A percentile compares a stretch with the other conserved stretches of the same genome.
Evolutionary conservation across 495 filamentous ascomycete genomes (phyloP).

Genomic region (Cercophora sp.): DNA sequence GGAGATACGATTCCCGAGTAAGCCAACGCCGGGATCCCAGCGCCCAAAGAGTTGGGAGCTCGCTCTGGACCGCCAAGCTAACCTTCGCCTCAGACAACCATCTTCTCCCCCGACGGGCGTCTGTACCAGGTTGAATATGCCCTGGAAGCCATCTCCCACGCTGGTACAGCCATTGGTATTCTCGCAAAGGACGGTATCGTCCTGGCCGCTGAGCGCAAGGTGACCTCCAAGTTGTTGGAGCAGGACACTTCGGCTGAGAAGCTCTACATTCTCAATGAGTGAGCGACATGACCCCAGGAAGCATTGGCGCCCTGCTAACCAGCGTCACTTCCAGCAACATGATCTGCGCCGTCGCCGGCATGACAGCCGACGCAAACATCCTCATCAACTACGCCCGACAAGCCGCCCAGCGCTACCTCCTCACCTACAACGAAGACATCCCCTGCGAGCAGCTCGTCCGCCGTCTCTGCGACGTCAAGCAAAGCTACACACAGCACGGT

Average conservation of each 20-base stretch:
- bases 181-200: conserved; percentile 98
- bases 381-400: conserved; percentile 99
- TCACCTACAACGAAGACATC: conserved; percentile 99
- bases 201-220: conserved; percentile 97
- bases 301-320: neutral
- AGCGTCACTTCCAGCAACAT: conserved; percentile 68
- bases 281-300: too few species aligned
- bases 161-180: conserved; percentile 93
- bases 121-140: conserved; percentile 99
- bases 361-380: conserved; percentile 99
- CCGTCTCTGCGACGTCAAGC: conserved; percentile 94
- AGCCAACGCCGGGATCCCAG: conserved; percentile 28
- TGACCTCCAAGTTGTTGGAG: conserved; percentile 97
- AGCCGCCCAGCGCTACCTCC: conserved; percentile 92
- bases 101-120: conserved; percentile 98
- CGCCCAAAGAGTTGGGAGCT: conserved; percentile 10
- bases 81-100: conserved; percentile 72
- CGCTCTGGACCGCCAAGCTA: conserved; percentile 29
- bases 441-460: conserved; percentile 98
- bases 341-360: conserved; percentile 98
- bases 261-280: conserved; percentile 99
- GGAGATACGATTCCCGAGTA: conserved; percentile 97
- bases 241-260: conserved; percentile 99
- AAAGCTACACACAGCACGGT: conserved; percentile 99
- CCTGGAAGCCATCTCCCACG: conserved; percentile 96